Evolutionary conservation across 192 early-diverging fungal species (phyloP).

Genomic region (Thamnidium elegans): DNA sequence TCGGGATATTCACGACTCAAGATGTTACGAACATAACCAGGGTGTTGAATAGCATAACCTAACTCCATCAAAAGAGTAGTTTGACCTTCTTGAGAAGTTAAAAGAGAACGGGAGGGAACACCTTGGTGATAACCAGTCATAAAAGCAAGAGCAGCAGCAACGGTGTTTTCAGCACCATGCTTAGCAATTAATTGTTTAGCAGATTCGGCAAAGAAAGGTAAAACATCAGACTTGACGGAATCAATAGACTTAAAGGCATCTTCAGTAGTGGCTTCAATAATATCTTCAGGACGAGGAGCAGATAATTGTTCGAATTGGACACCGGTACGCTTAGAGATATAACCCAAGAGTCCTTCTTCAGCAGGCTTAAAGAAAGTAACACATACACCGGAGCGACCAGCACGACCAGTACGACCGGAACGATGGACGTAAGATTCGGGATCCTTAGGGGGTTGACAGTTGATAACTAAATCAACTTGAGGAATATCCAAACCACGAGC

Average conservation of each 20-base stretch:
- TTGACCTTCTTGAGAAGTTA: conserved; percentile 78
- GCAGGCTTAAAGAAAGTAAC: conserved; percentile 91
- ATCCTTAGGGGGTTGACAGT: conserved; percentile 92
- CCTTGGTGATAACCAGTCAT: conserved; percentile 85
- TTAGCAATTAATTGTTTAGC: conserved; percentile 71
- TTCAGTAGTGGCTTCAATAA: conserved; percentile 73
- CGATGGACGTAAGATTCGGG: conserved; percentile 95
- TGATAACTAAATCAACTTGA: conserved; percentile 95
- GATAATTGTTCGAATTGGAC: conserved; percentile 76
- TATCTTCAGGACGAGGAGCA: conserved; percentile 89
- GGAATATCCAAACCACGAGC: conserved; percentile 96
- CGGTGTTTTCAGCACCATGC: conserved; percentile 70
- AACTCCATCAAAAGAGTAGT: conserved; percentile 78
- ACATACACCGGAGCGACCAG: conserved; percentile 81
- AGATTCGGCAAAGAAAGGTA: conserved; percentile 73
- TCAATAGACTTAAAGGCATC: conserved; percentile 73
- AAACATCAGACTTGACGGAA: conserved; percentile 67
- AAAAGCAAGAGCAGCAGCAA: conserved; percentile 84
- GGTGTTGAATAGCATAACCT: conserved; percentile 67
- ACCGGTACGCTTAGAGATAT: conserved; percentile 76
- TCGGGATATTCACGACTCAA: conserved; percentile 67
- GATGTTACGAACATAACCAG: conserved; percentile 81
- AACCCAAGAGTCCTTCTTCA: conserved; percentile 78
- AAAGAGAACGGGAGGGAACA: conserved; percentile 75
- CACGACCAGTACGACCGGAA: conserved; percentile 92